A percentile compares a stretch with the other conserved stretches of the same genome.
Conservation (phyloP, 2,329 filamentous ascomycete species). For the Cladosporium velox region DNA sequence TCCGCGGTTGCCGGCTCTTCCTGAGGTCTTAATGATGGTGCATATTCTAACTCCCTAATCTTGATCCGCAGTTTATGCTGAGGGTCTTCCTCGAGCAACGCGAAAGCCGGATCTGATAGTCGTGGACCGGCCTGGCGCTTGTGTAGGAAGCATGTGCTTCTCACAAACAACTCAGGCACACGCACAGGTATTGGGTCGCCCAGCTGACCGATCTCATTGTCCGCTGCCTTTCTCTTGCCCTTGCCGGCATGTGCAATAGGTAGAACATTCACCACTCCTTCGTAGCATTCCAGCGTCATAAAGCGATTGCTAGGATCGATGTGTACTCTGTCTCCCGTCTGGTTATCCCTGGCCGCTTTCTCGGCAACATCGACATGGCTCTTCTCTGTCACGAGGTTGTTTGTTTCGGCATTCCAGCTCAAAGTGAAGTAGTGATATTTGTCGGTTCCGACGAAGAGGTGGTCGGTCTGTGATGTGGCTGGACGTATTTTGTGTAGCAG, state of each 20-base stretch:
- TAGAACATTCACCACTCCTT: conserved; percentile 66
- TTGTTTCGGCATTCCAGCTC: conserved; percentile 68
- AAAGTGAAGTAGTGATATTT: conserved; percentile 88
- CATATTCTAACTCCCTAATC: conserved; percentile 57
- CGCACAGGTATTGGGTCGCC: conserved; percentile 63
- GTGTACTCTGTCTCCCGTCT: conserved; percentile 78
- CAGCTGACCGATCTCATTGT: conserved; percentile 57
- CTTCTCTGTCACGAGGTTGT: conserved; percentile 58
- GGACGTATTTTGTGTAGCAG: conserved; percentile 82
- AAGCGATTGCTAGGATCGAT: conserved; percentile 77
- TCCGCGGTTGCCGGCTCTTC: conserved; percentile 54
- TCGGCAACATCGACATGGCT: conserved; percentile 62
- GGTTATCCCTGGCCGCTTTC: conserved; percentile 68
- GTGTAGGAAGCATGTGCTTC: conserved; percentile 66
- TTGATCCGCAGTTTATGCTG: conserved; percentile 58
- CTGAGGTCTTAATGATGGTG: conserved; percentile 44
- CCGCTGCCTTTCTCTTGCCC: conserved; percentile 46
- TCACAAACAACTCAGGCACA: conserved; percentile 67
- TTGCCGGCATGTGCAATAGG: conserved; percentile 59
- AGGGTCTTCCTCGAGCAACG: conserved; percentile 63
- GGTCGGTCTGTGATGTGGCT: conserved; percentile 71
- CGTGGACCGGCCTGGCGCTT: conserved; percentile 45
- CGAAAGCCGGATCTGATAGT: conserved; percentile 60
- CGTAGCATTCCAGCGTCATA: conserved; percentile 68
- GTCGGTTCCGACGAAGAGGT: conserved; percentile 91